Conservation (phyloP, 2,329 filamentous ascomycete species). For the Exophiala sideris region DNA sequence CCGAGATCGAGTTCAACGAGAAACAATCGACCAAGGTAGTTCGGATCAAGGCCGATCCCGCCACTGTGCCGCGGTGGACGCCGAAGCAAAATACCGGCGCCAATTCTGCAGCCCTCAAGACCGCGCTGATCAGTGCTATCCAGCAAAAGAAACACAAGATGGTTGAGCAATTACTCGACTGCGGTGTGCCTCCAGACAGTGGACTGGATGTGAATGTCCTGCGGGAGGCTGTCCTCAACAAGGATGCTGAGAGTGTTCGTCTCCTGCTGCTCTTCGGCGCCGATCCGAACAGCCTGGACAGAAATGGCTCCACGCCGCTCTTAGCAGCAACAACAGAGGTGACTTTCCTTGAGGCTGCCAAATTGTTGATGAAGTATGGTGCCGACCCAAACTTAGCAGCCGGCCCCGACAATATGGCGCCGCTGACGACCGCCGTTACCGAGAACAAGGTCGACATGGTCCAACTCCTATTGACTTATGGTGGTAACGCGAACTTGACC, state of each 20-base stretch:
- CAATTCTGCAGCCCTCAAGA: conserved; percentile 45
- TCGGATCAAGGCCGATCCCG: conserved; percentile 43
- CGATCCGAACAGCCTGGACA: conserved; percentile 53
- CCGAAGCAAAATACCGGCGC: conserved; percentile 45
- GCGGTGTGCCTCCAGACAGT: conserved; percentile 53
- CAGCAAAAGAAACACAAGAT: conserved; percentile 56
- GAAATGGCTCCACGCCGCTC: conserved; percentile 51
- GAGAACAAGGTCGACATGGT: conserved; percentile 56
- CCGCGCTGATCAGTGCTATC: conserved; percentile 53
- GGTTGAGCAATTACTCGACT: conserved; percentile 57
- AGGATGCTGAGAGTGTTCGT: conserved; percentile 54
- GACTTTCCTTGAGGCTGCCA: conserved; percentile 55
- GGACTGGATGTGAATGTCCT: conserved; percentile 45
- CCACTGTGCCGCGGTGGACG: conserved; percentile 50
- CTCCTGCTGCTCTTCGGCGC: conserved; percentile 57
- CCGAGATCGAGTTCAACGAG: conserved; percentile 39
- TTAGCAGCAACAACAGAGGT: conserved; percentile 51
- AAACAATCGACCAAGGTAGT: conserved; percentile 46
- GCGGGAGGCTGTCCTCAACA: conserved; percentile 51
- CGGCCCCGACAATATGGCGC: conserved; percentile 53
- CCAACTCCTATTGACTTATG: conserved; percentile 60
- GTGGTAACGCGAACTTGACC: conserved; percentile 55
- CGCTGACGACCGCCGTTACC: conserved; percentile 51
- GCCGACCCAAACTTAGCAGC: conserved; percentile 55
- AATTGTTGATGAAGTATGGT: conserved; percentile 62